Percentiles rank a stretch among this genome's conserved stretches.
These are phyloP conservation scores for Spathaspora girioi DNA, from an alignment of 805 yeast species.

Conservation along the genomic window DNA sequence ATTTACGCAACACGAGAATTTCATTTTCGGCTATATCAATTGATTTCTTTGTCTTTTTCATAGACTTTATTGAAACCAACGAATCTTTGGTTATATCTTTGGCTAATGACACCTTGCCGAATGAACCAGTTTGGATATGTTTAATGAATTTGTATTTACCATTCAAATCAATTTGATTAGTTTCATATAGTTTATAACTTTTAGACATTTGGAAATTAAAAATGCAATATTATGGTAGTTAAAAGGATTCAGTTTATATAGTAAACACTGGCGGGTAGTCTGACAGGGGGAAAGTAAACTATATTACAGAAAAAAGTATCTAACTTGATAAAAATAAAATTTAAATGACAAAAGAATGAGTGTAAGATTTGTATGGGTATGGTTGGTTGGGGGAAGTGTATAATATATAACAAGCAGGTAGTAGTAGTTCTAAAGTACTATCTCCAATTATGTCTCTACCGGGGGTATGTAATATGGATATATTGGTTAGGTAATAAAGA, in stretches of 20 bases:
- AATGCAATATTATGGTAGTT: background rate
- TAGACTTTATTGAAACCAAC: constrained; percentile 53
- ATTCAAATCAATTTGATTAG: constrained; percentile 17
- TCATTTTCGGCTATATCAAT: constrained; percentile 50
- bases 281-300: background rate
- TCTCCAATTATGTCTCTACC: background rate
- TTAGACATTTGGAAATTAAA: constrained; percentile 1
- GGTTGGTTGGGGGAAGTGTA: background rate
- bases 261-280: background rate
- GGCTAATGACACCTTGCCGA: constrained; percentile 59
- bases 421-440: background rate
- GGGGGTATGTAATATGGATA: background rate
- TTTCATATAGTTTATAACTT: constrained; percentile 12
- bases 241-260: too few relatives aligned
- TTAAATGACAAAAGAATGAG: background rate
- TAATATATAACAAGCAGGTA: background rate
- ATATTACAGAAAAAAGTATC: background rate
- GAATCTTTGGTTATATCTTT: constrained; percentile 27
- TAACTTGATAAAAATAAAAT: background rate
- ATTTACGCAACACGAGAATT: constrained; percentile 36
- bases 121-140: constrained; percentile 55
- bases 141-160: constrained; percentile 40
- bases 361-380: background rate
- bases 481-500: background rate
- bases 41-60: constrained; percentile 20